A percentile compares a stretch with the other conserved stretches of the same genome.
These are phyloP conservation scores for Pseudonitzschia multiseries DNA, from an alignment of 108 stramenopile species.

Conservation along the genomic window DNA sequence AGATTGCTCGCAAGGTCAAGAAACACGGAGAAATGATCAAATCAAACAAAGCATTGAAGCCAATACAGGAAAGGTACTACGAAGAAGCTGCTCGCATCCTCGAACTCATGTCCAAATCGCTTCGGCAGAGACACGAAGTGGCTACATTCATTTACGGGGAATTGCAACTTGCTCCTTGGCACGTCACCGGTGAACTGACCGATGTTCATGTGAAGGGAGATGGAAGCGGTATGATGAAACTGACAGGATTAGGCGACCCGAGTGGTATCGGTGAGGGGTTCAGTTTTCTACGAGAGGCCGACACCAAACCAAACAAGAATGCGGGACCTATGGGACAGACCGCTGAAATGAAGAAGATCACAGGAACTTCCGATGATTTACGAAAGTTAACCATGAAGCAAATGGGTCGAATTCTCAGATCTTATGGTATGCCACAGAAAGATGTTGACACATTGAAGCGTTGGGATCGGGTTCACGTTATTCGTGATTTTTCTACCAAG, in stretches of 20 bases:
- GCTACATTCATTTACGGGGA: conserved; percentile 89
- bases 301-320: conserved; percentile 63
- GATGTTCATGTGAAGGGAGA: conserved; percentile 86
- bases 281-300: conserved; percentile 70
- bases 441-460: conserved; percentile 85
- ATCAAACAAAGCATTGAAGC: conserved; percentile 39
- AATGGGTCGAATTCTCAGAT: conserved; percentile 77
- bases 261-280: conserved; percentile 81
- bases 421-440: conserved; percentile 82
- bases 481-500: conserved; percentile 89
- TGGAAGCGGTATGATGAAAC: conserved; percentile 82
- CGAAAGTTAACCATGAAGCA: conserved; percentile 91
- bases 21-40: conserved; percentile 61
- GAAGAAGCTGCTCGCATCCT: conserved; percentile 66
- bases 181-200: conserved; percentile 80
- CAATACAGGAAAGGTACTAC: conserved; percentile 48
- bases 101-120: conserved; percentile 56
- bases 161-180: conserved; percentile 81
- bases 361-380: conserved; percentile 85
- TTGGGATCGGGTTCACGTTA: conserved; percentile 92
- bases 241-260: conserved; percentile 89
- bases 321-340: conserved; percentile 45
- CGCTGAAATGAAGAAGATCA: conserved; percentile 85
- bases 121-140: conserved; percentile 74
- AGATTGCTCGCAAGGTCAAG: conserved; percentile 59